Evolutionary conservation across 139 green algal species (phyloP).

Genomic region (Chlamydomonas urium): DNA sequence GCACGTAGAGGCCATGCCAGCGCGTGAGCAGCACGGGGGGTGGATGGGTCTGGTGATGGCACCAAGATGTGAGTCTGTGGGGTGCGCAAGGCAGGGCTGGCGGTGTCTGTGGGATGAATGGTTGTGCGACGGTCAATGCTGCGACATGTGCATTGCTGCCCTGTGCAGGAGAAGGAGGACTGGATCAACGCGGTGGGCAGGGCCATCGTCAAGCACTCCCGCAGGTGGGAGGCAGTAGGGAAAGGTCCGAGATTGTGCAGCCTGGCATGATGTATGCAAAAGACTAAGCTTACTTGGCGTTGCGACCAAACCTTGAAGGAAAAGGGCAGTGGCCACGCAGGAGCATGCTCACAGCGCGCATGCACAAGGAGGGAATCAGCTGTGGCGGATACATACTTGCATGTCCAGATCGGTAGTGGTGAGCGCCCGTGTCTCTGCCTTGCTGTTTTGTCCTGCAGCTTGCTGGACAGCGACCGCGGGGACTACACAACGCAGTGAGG

Average conservation of each 20-base stretch:
- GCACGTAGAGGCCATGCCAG: too few relatives aligned
- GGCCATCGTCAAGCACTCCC: slow-evolving; percentile 91
- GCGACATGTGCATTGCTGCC: too few relatives aligned
- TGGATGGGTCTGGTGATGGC: too few relatives aligned
- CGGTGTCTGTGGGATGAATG: too few relatives aligned
- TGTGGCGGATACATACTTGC: too few relatives aligned
- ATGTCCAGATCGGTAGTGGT: background rate
- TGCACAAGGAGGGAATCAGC: too few relatives aligned
- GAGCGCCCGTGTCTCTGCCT: background rate
- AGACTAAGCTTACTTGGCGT: background rate
- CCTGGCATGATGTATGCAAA: too few relatives aligned
- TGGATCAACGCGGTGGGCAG: slow-evolving; percentile 97
- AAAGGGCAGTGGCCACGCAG: background rate
- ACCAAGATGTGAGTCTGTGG: too few relatives aligned
- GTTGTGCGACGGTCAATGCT: too few relatives aligned
- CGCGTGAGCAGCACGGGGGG: too few relatives aligned
- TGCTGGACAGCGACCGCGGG: slow-evolving; percentile 59
- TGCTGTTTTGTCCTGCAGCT: slow-evolving; percentile 27
- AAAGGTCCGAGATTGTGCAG: background rate
- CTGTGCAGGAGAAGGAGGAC: slow-evolving; percentile 92
- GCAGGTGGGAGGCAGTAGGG: slow-evolving; percentile 19
- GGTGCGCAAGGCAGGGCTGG: too few relatives aligned
- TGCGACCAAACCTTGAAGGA: background rate
- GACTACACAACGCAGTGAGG: slow-evolving; percentile 53
- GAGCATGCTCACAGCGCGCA: background rate